Conservation (phyloP, 306 rosid genomes). For the Hippophae rhamnoides region DNA sequence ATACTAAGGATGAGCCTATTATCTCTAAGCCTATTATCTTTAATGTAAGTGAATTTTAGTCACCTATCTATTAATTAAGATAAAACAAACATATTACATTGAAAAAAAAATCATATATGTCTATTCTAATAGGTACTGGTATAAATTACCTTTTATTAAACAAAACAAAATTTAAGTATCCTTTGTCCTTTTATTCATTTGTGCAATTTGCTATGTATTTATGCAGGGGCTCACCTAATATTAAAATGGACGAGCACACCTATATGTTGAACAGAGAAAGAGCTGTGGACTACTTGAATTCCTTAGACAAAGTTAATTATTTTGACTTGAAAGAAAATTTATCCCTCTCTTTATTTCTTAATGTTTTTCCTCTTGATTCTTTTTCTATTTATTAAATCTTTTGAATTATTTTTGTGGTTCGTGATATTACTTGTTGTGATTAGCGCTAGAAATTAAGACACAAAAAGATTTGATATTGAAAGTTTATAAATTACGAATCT, state of each 20-base stretch:
- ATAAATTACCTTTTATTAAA: too few relatives aligned
- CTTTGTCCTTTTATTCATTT: background rate
- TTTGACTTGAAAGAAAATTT: background rate
- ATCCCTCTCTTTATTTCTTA: background rate
- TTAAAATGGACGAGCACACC: conserved; percentile 79
- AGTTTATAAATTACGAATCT: too few relatives aligned
- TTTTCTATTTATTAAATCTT: background rate
- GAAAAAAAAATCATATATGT: background rate
- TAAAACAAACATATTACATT: too few relatives aligned
- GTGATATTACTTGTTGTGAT: too few relatives aligned
- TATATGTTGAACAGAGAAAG: conserved; percentile 79
- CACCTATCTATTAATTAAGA: too few relatives aligned
- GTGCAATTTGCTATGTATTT: background rate
- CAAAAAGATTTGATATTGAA: too few relatives aligned
- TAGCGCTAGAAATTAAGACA: too few relatives aligned
- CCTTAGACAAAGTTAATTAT: conserved; percentile 58
- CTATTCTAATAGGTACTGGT: too few relatives aligned
- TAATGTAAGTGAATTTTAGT: background rate
- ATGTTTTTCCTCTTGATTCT: background rate
- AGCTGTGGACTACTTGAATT: conserved; percentile 86
- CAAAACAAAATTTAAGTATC: too few relatives aligned
- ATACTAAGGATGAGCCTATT: conserved; percentile 51
- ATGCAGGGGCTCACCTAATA: conserved; percentile 77
- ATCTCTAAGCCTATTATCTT: too few relatives aligned
- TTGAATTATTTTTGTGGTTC: too few relatives aligned